Conservation (phyloP, 179 eudicot genomes). For the Gypsophila paniculata region DNA sequence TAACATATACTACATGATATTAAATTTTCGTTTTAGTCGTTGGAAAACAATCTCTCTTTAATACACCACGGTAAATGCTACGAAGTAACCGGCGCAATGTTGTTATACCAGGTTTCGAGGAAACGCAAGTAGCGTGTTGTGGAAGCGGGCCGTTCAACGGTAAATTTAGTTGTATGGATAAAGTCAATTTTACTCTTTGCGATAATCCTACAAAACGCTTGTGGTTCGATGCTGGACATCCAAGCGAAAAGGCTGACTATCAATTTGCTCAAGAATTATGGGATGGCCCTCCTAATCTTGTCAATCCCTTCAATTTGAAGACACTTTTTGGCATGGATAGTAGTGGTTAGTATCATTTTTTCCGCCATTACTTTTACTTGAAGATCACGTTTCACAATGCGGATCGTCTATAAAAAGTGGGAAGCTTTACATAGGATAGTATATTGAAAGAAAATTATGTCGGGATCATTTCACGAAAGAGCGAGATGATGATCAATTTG, state of each 20-base stretch:
- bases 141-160: slow-evolving; percentile 24
- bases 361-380: background rate
- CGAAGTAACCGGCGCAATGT: too few species aligned
- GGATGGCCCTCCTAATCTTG: slow-evolving; percentile 6
- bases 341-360: background rate
- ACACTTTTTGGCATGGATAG: background rate
- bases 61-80: too few species aligned
- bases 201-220: slow-evolving; percentile 6
- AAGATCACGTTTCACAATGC: background rate
- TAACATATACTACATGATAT: too few species aligned
- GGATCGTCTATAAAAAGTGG: background rate
- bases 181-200: slow-evolving; percentile 19
- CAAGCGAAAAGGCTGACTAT: slow-evolving; percentile 5
- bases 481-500: background rate
- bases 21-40: too few species aligned
- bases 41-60: too few species aligned
- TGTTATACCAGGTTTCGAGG: background rate
- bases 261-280: slow-evolving; percentile 24
- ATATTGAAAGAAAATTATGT: background rate
- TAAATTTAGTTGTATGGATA: slow-evolving; percentile 19
- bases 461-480: background rate
- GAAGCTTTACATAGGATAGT: background rate
- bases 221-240: slow-evolving; percentile 27
- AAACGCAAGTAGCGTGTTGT: slow-evolving; percentile 18
- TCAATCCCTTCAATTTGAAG: slow-evolving; percentile 6